Evolutionary conservation across 2,329 filamentous ascomycete genomes (phyloP), one percentile per base, ranked within the genome.

Genomic region (Fusarium piperis): DNA sequence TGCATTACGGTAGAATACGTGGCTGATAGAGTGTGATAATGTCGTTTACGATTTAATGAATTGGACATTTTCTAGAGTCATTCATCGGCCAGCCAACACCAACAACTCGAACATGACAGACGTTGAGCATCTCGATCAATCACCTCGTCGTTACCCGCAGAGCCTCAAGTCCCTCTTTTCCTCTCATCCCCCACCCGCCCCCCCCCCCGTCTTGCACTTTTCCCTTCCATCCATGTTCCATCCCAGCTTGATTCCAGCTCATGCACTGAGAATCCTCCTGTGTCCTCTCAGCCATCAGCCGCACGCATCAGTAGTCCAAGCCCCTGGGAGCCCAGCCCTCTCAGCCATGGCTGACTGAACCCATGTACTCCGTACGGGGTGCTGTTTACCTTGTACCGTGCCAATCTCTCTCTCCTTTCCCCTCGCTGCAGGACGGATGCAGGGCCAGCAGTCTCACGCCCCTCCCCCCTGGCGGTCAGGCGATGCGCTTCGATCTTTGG

Each of bases 121-220:
- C 39, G 39, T 13, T 26, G 7, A 20, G 13, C 33, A 6, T 53
- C n/a, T 32, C 39, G 39, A 23, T 39, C 38, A 18, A 18, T 20
- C 35, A 13, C n/a, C n/a, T 39, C 44, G 44, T 48, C 44, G 30
- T 48, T 28, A 48, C 44, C 38, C 38, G 62, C 56, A 70, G 61
- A 70, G 67, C 57, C 62, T 65, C 44, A 33, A 23, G 44, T 48
- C 39, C 38, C 30, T 32, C 30, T 32, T 12, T 32, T 32, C 4
- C 11, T n/a, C n/a, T n/a, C n/a, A n/a, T n/a, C n/a, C n/a, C n/a
- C n/a, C n/a, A n/a, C n/a, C n/a, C n/a, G n/a, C n/a, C n/a, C n/a
- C n/a, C n/a, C n/a, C n/a, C 23, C 20, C 41, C 23, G 23, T 28
- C 6, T 41, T 46, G 23, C 41, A n/a, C 41, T 28, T 46, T 44